Conservation (phyloP, 139 green algal species). For the Parachlorella kessleri region DNA sequence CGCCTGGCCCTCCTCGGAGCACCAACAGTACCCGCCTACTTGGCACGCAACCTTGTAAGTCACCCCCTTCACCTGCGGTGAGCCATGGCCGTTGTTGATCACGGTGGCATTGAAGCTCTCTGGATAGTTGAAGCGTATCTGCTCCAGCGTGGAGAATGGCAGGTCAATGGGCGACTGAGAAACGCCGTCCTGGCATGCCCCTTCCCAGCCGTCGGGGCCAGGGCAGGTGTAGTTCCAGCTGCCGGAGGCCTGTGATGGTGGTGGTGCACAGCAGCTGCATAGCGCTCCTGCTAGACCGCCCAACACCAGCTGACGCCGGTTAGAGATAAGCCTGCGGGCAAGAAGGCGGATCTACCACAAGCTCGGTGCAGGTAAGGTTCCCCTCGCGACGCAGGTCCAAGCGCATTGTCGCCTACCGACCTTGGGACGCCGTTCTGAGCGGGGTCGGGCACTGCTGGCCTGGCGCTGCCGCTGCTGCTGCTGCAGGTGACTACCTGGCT, state of each 20-base stretch:
- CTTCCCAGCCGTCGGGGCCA: constrained; percentile 38
- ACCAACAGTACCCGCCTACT: too few relatives aligned
- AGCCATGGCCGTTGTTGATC: constrained; percentile 75
- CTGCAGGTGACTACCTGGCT: too few relatives aligned
- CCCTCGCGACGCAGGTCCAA: too few relatives aligned
- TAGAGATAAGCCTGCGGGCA: neutral
- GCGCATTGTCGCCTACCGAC: too few relatives aligned
- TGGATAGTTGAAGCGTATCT: constrained; percentile 5
- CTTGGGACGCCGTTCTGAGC: too few relatives aligned
- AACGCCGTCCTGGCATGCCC: constrained; percentile 37
- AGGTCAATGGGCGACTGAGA: constrained; percentile 60
- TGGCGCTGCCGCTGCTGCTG: too few relatives aligned
- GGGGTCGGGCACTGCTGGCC: too few relatives aligned
- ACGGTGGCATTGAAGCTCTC: constrained; percentile 10
- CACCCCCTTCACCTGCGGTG: constrained; percentile 84
- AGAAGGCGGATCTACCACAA: too few relatives aligned
- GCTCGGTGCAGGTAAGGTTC: too few relatives aligned
- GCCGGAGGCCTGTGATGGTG: neutral
- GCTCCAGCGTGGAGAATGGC: constrained; percentile 36
- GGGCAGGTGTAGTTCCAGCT: neutral
- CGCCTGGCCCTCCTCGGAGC: too few relatives aligned
- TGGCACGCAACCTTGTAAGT: too few relatives aligned
- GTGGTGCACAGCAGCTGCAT: neutral
- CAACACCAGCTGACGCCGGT: neutral
- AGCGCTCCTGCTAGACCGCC: neutral